Evolutionary conservation across 1,284 basidiomycete genomes (phyloP), one percentile per base, ranked within the genome.

Genomic region (Ceraceosorus guamensis): DNA sequence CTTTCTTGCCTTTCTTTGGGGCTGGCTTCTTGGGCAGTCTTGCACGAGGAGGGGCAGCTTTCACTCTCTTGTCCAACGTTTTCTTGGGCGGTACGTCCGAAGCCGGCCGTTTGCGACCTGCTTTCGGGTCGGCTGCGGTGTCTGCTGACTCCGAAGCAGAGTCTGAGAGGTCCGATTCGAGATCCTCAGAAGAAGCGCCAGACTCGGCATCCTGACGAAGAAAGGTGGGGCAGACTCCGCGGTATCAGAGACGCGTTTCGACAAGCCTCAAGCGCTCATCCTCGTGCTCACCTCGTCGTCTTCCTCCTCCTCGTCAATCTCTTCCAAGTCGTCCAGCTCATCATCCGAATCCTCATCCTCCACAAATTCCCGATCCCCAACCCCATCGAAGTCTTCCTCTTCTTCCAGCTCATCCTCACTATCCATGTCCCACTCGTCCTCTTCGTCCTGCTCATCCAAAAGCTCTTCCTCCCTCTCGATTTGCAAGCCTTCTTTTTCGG

Each of bases 361-460:
- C 7, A 75, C 71, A 50, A 74, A 75, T 49, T 75, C 73, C 10
- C 71, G 56, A 1, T 65, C 55, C 11, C 61, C 62, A 33, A 68
- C 66, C 5, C 67, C 67, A n/a, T 65, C 62, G 13, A 71, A 67
- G 13, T 68, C 61, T 52, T 73, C 71, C 13, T 70, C 57, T 35
- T 68, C 62, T 56, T 71, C 58, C 54, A 68, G 55, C 35, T 61
- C 48, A 34, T 73, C 67, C 65, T 68, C 66, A 13, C 69, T 70
- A 3, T 71, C 69, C 24, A 24, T 24, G 24, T 24, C 24, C 24
- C 24, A 24, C 13, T 47, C 52, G n/a, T 73, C 67, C 45, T 73
- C 66, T 48, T 76, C 73, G 3, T 61, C 49, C 55, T 71, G 68
- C 31, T 75, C 72, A 18, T 75, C 71, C 31, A 73, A 72, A 16